Base-by-base conservation (phyloP, 805 yeast species). In the Wickerhamiella dianesei region DNA sequence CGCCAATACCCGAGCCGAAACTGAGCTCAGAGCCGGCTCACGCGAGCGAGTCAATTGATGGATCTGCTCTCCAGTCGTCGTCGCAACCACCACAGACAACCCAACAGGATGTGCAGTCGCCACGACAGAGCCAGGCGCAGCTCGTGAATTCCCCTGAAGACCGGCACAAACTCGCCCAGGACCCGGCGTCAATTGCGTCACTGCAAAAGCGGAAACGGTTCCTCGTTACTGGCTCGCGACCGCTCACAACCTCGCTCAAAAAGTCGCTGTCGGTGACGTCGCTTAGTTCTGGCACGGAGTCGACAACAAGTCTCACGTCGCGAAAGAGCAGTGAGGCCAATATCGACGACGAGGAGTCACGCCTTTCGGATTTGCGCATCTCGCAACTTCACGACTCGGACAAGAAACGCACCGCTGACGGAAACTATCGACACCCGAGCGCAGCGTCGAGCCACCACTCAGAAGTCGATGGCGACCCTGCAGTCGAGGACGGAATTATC, bases 401-500 rank as follows among this genome's bases (percentile, higher is more conserved):
- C 32, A 25, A 25, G 32, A 25, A 25, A 25, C 32, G 32, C 32
- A 12, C 32, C 6, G 6, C 32, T 12, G 32, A 25, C 12, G 9
- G 12, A 8, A 5, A 6, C 16, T n/a, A 14, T 14, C 39, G 18
- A n/a, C 52, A 79, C 94, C 0, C 65, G 12, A 25, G 32, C 32
- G 12, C 32, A 25, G 6, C 32, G 12, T 6, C 32, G 6, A 25
- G 32, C 32, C 12, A 25, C 32, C 32, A 25, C 12, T 25, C 32
- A 6, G 32, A 25, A 6, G 32, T 25, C 6, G 32, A 25, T 14
- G 46, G 47, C 13, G 43, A 46, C 45, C 53, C 57, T 8, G 56
- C 57, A 2, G 50, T 53, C 9, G 57, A 53, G 39, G 57, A 53
- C 37, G 53, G 81, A 52, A 59, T 79, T 13, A 77, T 86, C 40